Base-by-base conservation (phyloP, 306 rosid genomes). In the Datisca glomerata region DNA sequence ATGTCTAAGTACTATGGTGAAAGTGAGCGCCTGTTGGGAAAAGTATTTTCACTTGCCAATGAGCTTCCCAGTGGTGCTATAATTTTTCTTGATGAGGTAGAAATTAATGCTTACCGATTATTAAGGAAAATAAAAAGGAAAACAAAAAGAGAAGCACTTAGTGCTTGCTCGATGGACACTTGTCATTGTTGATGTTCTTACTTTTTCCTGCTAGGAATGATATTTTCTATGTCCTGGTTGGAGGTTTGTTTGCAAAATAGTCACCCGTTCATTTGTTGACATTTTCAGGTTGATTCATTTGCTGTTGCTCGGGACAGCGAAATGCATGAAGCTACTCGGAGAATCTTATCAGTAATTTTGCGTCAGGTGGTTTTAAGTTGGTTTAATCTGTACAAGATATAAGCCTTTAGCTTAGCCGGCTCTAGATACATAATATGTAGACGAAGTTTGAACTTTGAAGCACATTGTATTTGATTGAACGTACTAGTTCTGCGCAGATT, bases 271-370 rank as follows among this genome's bases (percentile, higher is more conserved):
- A n/a, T n/a, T n/a, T n/a, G n/a, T n/a, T n/a, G n/a, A 35, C 53
- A 24, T 41, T 40, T 40, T 23, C 70, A 76, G 93, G 57, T 85
- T 22, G 95, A 85, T 66, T 76, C 93, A 28, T 74, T 85, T 65
- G 93, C 95, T 49, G 57, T 70, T 69, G 55, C 94, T 21, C 96
- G 96, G 36, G 94, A 79, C 41, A 47, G 61, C 32, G 89, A 74
- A 57, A 71, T 82, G 80, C 94, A 82, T 60, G 96, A 87, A 79
- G 93, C 94, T 40, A 82, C 94, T 3, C 81, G 96, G 4, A 76
- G 94, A 65, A 57, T 86, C 29, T 64, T 86, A 43, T 81, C 94
- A 16, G 74, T 72, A 22, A 25, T 72, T 20, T 43, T 72, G 55
- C 80, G 72, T 41, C 85, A 76, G 80, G 85, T 76, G 20, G n/a